Evolutionary conservation across 1,284 basidiomycete genomes (phyloP).

Genomic region (Trichosporon ovoides): DNA sequence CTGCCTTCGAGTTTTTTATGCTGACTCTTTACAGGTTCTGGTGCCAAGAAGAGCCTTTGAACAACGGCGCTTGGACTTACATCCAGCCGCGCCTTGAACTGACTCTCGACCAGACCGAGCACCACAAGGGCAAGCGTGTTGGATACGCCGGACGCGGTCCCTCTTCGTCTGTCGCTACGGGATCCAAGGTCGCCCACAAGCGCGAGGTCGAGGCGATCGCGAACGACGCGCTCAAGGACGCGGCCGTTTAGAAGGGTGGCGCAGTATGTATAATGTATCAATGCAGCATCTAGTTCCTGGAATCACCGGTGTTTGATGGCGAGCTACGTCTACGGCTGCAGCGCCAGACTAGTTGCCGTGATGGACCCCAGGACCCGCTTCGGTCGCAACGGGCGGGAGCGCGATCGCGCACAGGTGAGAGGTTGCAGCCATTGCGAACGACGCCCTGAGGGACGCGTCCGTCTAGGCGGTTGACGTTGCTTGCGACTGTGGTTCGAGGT

Average conservation of each 20-base stretch:
- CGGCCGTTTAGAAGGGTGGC: not conserved
- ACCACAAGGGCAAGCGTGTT: slow-evolving; percentile 87
- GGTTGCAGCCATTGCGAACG: slow-evolving; percentile 64
- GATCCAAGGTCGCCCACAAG: slow-evolving; percentile 64
- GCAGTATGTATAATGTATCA: too few species aligned
- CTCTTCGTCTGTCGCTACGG: slow-evolving; percentile 62
- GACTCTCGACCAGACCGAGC: slow-evolving; percentile 66
- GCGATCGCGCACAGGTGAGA: slow-evolving; percentile 75
- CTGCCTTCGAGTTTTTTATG: too few species aligned
- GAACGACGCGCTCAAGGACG: slow-evolving; percentile 42
- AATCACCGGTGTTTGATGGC: too few species aligned
- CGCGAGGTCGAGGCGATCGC: slow-evolving; percentile 75
- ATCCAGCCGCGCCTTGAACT: slow-evolving; percentile 82
- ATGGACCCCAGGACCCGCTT: too few species aligned
- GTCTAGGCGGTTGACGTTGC: not conserved
- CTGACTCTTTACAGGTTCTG: too few species aligned
- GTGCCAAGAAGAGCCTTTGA: slow-evolving; percentile 82
- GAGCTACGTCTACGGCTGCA: too few species aligned
- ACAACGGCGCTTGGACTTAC: slow-evolving; percentile 74
- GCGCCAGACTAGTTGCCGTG: too few species aligned
- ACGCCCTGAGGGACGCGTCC: slow-evolving; percentile 34
- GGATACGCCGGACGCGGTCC: slow-evolving; percentile 80
- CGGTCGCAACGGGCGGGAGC: too few species aligned
- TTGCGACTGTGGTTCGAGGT: too few species aligned
- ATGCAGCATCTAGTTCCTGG: too few species aligned